Evolutionary conservation across 805 yeast species (phyloP).

Genomic region (Nakazawaea molendinolei): DNA sequence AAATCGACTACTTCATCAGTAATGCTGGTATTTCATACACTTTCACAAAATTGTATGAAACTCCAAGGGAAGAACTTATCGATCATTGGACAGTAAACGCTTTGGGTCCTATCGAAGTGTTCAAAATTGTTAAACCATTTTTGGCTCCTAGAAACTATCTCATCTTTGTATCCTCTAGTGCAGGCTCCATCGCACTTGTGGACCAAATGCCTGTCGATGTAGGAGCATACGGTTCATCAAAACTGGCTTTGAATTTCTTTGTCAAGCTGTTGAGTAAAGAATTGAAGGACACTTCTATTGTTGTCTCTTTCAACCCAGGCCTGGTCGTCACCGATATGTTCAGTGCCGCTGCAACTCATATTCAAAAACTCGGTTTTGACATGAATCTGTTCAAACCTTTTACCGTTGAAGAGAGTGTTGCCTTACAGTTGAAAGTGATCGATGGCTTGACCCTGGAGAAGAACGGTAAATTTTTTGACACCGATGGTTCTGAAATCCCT

Average conservation of each 20-base stretch:
- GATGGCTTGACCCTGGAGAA: constrained; percentile 6
- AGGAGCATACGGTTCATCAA: constrained; percentile 30
- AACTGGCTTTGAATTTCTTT: constrained; percentile 30
- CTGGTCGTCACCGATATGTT: constrained; percentile 29
- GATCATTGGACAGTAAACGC: constrained; percentile 18
- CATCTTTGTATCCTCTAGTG: constrained; percentile 21
- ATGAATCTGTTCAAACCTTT: constrained; percentile 9
- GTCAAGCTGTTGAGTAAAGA: constrained; percentile 23
- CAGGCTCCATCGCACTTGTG: constrained; percentile 19
- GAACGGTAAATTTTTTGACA: constrained; percentile 15
- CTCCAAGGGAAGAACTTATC: constrained; percentile 6
- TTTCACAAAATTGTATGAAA: neutral
- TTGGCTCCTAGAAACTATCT: constrained; percentile 7
- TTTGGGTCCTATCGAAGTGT: constrained; percentile 20
- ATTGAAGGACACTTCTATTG: constrained; percentile 14
- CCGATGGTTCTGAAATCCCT: constrained; percentile 12
- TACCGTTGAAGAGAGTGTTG: constrained; percentile 14
- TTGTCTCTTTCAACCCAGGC: constrained; percentile 32
- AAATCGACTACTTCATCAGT: constrained; percentile 20
- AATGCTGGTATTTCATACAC: constrained; percentile 21
- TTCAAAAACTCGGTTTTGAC: neutral
- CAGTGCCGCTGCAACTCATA: constrained; percentile 1
- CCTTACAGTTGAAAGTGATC: constrained; percentile 8
- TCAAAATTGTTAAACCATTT: constrained; percentile 8
- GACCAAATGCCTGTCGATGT: constrained; percentile 13